Evolutionary conservation across 192 early-diverging fungal genomes (phyloP).

Genomic region (Entrophospora sp.): DNA sequence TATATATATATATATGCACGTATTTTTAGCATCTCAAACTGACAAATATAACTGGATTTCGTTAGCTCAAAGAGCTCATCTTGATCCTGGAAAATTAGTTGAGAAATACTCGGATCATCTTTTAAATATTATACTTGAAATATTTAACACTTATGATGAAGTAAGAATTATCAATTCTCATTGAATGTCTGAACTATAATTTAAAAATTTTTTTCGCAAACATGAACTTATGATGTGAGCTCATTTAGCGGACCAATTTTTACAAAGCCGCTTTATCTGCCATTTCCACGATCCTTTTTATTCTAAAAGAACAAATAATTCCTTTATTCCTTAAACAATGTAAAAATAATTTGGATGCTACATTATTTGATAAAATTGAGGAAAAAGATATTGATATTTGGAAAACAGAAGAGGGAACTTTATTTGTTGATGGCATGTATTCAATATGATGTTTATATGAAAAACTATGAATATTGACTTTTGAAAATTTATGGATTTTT

Average conservation of each 20-base stretch:
- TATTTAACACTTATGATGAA: constrained; percentile 28
- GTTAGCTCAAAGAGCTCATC: constrained; percentile 64
- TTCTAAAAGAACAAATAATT: constrained; percentile 46
- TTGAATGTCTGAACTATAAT: constrained; percentile 20
- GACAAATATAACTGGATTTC: constrained; percentile 78
- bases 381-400: constrained; percentile 60
- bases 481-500: background rate
- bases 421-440: constrained; percentile 52
- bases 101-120: constrained; percentile 32
- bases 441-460: no score
- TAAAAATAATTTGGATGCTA: constrained; percentile 39
- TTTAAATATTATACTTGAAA: constrained; percentile 35
- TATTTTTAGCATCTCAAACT: constrained; percentile 41
- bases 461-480: no score
- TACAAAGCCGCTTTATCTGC: constrained; percentile 55
- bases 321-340: constrained; percentile 37
- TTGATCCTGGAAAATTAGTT: constrained; percentile 60
- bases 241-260: constrained; percentile 36
- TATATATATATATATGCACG: constrained; percentile 21
- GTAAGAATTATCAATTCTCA: constrained; percentile 15
- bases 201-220: no score
- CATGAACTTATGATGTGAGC: no score
- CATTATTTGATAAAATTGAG: constrained; percentile 40
- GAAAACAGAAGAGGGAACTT: constrained; percentile 55
- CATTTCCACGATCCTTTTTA: constrained; percentile 52